Conservation (phyloP, 2,329 filamentous ascomycete genomes). For the Dichotomopilus funicola region DNA sequence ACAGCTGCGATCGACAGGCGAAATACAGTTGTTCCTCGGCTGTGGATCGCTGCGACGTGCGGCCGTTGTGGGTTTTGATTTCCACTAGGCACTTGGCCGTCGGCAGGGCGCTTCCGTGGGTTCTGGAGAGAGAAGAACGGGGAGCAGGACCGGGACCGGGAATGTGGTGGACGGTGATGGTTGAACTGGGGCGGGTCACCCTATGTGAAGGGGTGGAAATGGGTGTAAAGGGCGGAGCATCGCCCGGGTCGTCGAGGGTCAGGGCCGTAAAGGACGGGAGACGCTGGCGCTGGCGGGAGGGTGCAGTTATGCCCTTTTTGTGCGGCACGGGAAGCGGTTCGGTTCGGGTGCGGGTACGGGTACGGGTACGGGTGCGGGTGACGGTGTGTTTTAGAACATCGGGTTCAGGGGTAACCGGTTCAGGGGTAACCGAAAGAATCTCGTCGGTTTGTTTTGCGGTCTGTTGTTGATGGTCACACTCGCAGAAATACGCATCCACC, state of each 20-base stretch:
- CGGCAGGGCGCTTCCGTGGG: too few relatives aligned
- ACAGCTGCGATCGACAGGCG: conserved; percentile 12
- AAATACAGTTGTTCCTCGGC: conserved; percentile 23
- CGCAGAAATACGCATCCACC: conserved; percentile 19
- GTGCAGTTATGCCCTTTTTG: background rate
- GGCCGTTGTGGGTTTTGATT: conserved; percentile 18
- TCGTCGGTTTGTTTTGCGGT: background rate
- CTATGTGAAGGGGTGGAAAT: background rate
- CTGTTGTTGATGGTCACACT: conserved; percentile 5
- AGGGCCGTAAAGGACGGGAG: conserved; percentile 6
- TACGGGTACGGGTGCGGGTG: background rate
- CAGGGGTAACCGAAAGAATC: background rate
- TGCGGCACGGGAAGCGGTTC: background rate
- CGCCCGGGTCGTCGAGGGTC: conserved; percentile 17
- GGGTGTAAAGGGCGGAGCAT: conserved; percentile 6
- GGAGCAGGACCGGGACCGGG: conserved; percentile 9
- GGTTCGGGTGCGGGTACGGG: background rate
- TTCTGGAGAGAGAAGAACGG: too few relatives aligned
- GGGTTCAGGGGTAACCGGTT: background rate
- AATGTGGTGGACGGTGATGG: conserved; percentile 7
- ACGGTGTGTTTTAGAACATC: background rate
- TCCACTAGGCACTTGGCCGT: conserved; percentile 14
- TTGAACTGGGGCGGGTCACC: background rate
- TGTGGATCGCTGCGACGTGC: background rate
- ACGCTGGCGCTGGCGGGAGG: background rate